These are phyloP conservation scores for Fusarium agapanthi DNA, from an alignment of 2,329 filamentous ascomycete genomes.

Conservation along the genomic window DNA sequence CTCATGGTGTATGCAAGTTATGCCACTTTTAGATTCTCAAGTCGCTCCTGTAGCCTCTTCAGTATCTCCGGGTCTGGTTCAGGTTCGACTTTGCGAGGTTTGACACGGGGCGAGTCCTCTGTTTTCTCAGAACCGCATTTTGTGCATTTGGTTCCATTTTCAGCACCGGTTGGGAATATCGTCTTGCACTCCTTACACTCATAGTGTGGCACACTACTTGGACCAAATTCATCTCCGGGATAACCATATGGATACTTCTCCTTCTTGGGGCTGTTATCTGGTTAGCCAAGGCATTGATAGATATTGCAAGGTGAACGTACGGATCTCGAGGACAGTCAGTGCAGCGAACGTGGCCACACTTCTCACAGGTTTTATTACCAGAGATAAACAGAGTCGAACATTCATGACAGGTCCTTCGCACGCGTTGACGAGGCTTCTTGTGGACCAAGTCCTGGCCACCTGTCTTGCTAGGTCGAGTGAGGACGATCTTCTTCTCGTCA, in stretches of 20 bases:
- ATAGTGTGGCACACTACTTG: slow-evolving; percentile 61
- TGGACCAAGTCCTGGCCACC: slow-evolving; percentile 77
- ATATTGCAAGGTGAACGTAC: slow-evolving; percentile 59
- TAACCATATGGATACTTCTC: slow-evolving; percentile 76
- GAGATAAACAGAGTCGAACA: slow-evolving; percentile 71
- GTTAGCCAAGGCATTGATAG: slow-evolving; percentile 15
- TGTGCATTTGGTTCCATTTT: slow-evolving; percentile 63
- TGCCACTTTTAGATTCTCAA: slow-evolving; percentile 55
- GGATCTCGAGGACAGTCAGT: slow-evolving; percentile 83
- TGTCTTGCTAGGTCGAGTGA: slow-evolving; percentile 71
- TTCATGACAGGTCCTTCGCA: slow-evolving; percentile 79
- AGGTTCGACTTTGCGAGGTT: slow-evolving; percentile 67
- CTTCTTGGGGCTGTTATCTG: slow-evolving; percentile 64
- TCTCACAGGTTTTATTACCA: slow-evolving; percentile 69
- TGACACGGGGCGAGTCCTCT: slow-evolving; percentile 64
- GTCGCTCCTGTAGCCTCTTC: slow-evolving; percentile 63
- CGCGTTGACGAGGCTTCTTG: slow-evolving; percentile 75
- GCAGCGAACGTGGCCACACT: slow-evolving; percentile 78
- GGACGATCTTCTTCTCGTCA: slow-evolving; percentile 56
- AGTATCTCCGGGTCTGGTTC: slow-evolving; percentile 69
- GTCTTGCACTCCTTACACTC: slow-evolving; percentile 71
- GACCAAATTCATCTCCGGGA: slow-evolving; percentile 69
- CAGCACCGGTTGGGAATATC: slow-evolving; percentile 61
- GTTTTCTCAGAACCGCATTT: slow-evolving; percentile 70
- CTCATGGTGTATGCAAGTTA: slow-evolving; percentile 20